These are phyloP conservation scores for Saccharomycopsis sp. DNA, from an alignment of 805 yeast species.

Conservation along the genomic window DNA sequence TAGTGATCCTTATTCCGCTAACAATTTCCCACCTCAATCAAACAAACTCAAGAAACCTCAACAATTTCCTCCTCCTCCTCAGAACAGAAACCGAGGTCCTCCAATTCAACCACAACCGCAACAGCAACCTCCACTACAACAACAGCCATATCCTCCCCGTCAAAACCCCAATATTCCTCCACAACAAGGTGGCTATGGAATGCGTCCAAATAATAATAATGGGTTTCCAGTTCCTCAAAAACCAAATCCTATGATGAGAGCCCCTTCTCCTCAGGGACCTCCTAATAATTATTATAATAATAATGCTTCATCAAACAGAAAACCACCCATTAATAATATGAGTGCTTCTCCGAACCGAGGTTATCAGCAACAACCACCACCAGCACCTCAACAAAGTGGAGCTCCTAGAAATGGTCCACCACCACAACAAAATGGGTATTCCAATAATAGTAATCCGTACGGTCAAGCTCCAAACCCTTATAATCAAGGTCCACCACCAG, in stretches of 20 bases:
- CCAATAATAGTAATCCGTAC: not conserved
- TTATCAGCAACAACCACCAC: not conserved
- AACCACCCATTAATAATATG: not conserved
- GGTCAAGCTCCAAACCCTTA: not conserved
- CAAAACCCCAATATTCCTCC: too few species aligned
- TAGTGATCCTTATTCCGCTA: conserved; percentile 2
- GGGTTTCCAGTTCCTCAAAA: not conserved
- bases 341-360: not conserved
- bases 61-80: not conserved
- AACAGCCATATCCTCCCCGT: too few species aligned
- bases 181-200: too few species aligned
- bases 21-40: not conserved
- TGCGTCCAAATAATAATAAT: not conserved
- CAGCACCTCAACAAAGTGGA: not conserved
- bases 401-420: not conserved
- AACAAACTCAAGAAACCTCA: not conserved
- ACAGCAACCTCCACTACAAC: not conserved
- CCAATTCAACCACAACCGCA: not conserved
- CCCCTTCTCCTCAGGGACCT: not conserved
- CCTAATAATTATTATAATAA: not conserved
- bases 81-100: not conserved
- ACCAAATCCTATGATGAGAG: conserved; percentile 3
- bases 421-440: not conserved
- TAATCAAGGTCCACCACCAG: not conserved
- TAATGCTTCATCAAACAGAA: not conserved